Conservation (phyloP, 1,284 basidiomycete genomes). For the Heliocybe sulcata region DNA sequence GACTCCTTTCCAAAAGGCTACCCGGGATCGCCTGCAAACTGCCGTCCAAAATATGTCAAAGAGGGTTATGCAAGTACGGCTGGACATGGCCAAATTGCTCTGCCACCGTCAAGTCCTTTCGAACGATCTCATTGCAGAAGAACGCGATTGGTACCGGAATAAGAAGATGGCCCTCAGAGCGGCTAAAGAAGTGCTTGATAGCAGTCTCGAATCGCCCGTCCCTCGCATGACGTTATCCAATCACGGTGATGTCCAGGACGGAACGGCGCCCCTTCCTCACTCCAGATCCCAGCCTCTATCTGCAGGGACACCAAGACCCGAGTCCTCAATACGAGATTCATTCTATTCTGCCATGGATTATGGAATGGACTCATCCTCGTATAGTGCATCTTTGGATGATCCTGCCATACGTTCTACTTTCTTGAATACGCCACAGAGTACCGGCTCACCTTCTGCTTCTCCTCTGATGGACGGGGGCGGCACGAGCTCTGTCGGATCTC, state of each 20-base stretch:
- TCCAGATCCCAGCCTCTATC: neutral
- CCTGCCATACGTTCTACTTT: neutral
- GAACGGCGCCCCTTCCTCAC: conserved; percentile 11
- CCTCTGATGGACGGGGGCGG: conserved; percentile 6
- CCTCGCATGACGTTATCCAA: conserved; percentile 38
- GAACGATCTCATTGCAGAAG: conserved; percentile 69
- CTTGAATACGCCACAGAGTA: neutral
- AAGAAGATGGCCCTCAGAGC: conserved; percentile 65
- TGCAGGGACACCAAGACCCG: conserved; percentile 7
- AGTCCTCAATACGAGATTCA: conserved; percentile 43
- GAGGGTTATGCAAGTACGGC: conserved; percentile 58
- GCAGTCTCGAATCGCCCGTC: conserved; percentile 23
- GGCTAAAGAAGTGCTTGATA: conserved; percentile 61
- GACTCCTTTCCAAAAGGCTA: conserved; percentile 81
- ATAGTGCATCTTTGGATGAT: neutral
- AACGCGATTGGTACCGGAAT: conserved; percentile 60
- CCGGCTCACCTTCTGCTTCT: neutral
- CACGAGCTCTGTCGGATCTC: conserved; percentile 11
- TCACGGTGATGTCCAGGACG: conserved; percentile 25
- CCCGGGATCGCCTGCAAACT: conserved; percentile 66
- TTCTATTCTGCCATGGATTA: conserved; percentile 63
- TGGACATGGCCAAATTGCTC: conserved; percentile 67
- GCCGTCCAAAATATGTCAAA: conserved; percentile 62
- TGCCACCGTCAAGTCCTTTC: conserved; percentile 74
- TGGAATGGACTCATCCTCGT: conserved; percentile 34